Evolutionary conservation across 1,139 yeast genomes (phyloP), one percentile per base, ranked within the genome.

Genomic region (Geotrichum histeridarum): DNA sequence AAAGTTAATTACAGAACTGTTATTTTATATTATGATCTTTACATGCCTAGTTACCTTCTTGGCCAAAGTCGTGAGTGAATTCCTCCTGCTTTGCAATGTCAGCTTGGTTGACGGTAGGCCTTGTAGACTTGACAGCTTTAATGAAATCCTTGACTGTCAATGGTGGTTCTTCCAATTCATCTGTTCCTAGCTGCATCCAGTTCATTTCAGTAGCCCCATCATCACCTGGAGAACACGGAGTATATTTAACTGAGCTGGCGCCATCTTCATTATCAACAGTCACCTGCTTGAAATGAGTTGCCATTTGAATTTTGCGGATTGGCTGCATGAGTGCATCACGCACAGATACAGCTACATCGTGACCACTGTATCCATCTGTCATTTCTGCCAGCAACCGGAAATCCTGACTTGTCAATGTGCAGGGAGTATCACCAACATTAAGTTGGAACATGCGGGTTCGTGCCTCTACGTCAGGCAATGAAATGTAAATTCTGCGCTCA

Each of bases 301-400:
- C 98, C 64, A 82, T 86, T 70, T 93, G 99, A 60, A 94, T 90
- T 68, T 90, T 90, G 64, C 99, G 80, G 56, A 94, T 88, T 1
- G 99, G 99, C 69, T 91, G 95, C 99, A 94, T 94, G 61, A 94
- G 76, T 0, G 99, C 98, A 70, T 94, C 99, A 64, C 96, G 82
- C 6, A 94, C 99, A 15, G 91, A 95, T 43, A 93, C 97, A 0
- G 98, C 94, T 42, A 94, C 80, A 77, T 94, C 99, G 67, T 93
- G 96, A 54, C 99, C 99, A 0, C 97, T 89, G 69, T 93, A 93
- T 9, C 99, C 99, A 8, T 89, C 96, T 0, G 99, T 93, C 93
- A 93, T 85, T 58, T 86, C 90, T 0, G 95, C 97, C 59, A 94
- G 76, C 2, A 83, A 76, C 60, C 83, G 79, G 66, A 79, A 88